Percentiles rank a stretch among this genome's conserved stretches.
Evolutionary conservation across 495 filamentous ascomycete genomes (phyloP).

Genomic region (Aspergillus carlsbadensis): DNA sequence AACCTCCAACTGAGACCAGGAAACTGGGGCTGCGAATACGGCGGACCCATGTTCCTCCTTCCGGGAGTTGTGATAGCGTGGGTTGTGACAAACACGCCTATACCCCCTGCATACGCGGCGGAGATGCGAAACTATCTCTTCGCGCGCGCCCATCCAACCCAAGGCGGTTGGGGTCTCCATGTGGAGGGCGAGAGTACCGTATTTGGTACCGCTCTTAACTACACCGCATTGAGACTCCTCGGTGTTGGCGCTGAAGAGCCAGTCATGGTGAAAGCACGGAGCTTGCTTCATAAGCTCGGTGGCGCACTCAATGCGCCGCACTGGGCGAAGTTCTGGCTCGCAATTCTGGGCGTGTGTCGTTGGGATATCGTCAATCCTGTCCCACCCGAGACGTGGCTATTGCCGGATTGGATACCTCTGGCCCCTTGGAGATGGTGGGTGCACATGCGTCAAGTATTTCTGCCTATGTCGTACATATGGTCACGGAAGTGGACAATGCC

Average conservation of each 20-base stretch:
- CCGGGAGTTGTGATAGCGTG: constrained; percentile 14
- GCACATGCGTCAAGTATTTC: constrained; percentile 9
- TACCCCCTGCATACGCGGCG: constrained; percentile 4
- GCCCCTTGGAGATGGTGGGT: constrained; percentile 16
- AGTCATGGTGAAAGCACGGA: constrained; percentile 70
- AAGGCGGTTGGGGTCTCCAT: constrained; percentile 82
- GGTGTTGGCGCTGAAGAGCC: constrained; percentile 74
- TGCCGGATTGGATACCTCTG: constrained; percentile 14
- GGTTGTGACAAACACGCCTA: constrained; percentile 12
- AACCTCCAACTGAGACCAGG: constrained; percentile 8
- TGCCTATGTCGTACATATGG: constrained; percentile 15
- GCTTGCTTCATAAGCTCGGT: constrained; percentile 55
- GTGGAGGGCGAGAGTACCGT: constrained; percentile 76
- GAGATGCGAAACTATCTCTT: constrained; percentile 15
- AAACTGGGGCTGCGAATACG: constrained; percentile 16
- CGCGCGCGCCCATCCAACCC: constrained; percentile 48
- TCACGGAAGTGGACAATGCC: constrained; percentile 6
- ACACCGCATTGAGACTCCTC: constrained; percentile 66
- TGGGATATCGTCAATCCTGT: constrained; percentile 74
- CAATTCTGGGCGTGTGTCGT: constrained; percentile 65
- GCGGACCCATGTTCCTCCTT: constrained; percentile 16
- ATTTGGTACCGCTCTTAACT: constrained; percentile 79
- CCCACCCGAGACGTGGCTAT: constrained; percentile 73
- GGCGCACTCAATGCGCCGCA: constrained; percentile 72
- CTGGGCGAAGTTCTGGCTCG: constrained; percentile 87